Conservation (phyloP, 1,284 basidiomycete species). For the Ganoderma multipileum region DNA sequence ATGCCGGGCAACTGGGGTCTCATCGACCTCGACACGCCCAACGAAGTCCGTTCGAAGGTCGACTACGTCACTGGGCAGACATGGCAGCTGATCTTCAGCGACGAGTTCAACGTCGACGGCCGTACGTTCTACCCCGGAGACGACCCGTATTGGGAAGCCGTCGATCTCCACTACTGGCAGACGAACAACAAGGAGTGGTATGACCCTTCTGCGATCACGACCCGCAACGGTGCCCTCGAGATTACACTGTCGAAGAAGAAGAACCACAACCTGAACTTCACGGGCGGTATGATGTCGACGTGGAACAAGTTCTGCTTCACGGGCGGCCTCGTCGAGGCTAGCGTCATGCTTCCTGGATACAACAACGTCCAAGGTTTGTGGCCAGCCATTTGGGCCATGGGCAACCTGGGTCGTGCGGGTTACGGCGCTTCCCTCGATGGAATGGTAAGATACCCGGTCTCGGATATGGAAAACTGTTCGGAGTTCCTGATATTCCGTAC, state of each 20-base stretch:
- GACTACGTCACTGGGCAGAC: constrained; percentile 59
- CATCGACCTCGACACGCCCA: constrained; percentile 82
- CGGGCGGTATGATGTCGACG: constrained; percentile 72
- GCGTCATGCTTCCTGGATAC: constrained; percentile 84
- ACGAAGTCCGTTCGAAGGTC: constrained; percentile 60
- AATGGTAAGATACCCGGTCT: constrained; percentile 39
- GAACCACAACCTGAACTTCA: constrained; percentile 79
- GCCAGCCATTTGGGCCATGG: constrained; percentile 65
- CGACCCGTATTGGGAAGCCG: constrained; percentile 74
- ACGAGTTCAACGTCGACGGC: constrained; percentile 87
- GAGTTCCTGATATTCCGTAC: background rate
- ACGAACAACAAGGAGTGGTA: constrained; percentile 72
- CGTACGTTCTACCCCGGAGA: constrained; percentile 80
- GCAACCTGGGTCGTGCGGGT: constrained; percentile 63
- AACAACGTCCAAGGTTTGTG: constrained; percentile 61
- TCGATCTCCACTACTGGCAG: constrained; percentile 74
- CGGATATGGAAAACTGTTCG: background rate
- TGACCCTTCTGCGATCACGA: constrained; percentile 84
- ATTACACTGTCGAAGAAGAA: constrained; percentile 75
- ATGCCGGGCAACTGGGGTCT: constrained; percentile 73
- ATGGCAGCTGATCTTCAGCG: constrained; percentile 82
- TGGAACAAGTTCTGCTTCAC: constrained; percentile 98
- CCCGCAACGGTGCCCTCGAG: constrained; percentile 78
- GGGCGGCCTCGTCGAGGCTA: constrained; percentile 77
- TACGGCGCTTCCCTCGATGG: constrained; percentile 69